A percentile compares a stretch with the other conserved stretches of the same genome.
Evolutionary conservation across 352 stramenopile genomes (phyloP).

Genomic region (Phytophthora multivora): DNA sequence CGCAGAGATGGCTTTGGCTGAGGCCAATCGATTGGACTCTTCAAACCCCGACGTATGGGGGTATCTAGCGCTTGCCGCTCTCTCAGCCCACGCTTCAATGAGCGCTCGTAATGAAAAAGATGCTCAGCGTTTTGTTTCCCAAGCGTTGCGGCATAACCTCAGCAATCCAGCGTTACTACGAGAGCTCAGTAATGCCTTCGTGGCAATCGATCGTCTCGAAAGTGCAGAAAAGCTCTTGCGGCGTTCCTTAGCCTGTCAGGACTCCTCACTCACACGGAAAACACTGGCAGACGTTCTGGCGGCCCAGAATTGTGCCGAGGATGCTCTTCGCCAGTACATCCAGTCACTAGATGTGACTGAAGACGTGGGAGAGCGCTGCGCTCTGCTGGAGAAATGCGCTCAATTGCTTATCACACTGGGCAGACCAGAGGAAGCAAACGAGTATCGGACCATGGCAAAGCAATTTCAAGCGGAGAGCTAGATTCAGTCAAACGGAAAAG

Average conservation of each 20-base stretch:
- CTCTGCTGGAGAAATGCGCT: conserved; percentile 65
- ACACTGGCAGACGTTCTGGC: conserved; percentile 77
- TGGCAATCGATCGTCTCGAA: conserved; percentile 79
- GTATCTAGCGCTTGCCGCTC: conserved; percentile 65
- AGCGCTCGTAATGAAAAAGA: conserved; percentile 47
- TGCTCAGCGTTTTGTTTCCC: conserved; percentile 52
- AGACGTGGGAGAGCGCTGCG: conserved; percentile 44
- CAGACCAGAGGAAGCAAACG: conserved; percentile 63
- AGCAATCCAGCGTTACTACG: conserved; percentile 67
- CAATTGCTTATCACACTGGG: conserved; percentile 73
- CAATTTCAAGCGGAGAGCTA: conserved; percentile 40
- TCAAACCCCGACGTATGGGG: conserved; percentile 79
- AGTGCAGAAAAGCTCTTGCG: conserved; percentile 71
- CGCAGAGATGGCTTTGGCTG: conserved; percentile 64
- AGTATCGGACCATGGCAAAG: conserved; percentile 67
- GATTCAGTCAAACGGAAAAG: background rate
- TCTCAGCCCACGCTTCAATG: conserved; percentile 34
- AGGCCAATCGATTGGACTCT: conserved; percentile 75
- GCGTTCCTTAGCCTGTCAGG: conserved; percentile 63
- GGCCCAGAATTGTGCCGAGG: conserved; percentile 80
- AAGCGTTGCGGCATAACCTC: conserved; percentile 67
- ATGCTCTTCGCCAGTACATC: conserved; percentile 72
- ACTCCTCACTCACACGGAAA: conserved; percentile 81
- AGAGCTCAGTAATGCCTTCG: conserved; percentile 83
- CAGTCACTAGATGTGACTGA: conserved; percentile 52